Base-by-base conservation (phyloP, 169 alveolate species). In the Sarcocystis neurona region DNA sequence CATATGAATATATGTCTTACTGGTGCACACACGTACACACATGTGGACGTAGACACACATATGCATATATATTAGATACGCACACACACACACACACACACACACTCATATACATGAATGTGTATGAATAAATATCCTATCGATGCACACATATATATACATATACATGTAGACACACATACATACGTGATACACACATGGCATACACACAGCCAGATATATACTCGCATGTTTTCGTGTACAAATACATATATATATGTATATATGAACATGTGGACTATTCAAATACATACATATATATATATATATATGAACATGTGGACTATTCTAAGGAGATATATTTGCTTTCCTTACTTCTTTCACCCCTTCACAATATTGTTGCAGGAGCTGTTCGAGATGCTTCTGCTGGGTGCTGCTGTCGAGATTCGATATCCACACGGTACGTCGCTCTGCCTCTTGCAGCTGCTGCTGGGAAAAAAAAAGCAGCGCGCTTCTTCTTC, bases 361-460 rank as follows among this genome's bases (percentile, higher is more conserved):
- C 39, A 72, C 20, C 3, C 82, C 82, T 32, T n/a, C 34, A 30
- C 82, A 72, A 5, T 63, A 6, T n/a, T 48, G 2, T 53, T 72
- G 50, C 39, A 72, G 41, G 50, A 27, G 82, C 15, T 23, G 53
- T 0, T 18, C 58, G n/a, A 72, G 53, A 20, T 72, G 56, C 32
- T 72, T 34, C 27, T 72, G 56, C 34, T 48, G 5, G 37, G 41
- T 53, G 58, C 58, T 23, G 2, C 41, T 53, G 53, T 72, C 82
- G 34, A 72, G 82, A 37, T 72, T 72, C 39, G 82, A 72, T 2
- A 72, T 27, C 82, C 82, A 72, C 37, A 72, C 58, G 18, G 82
- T 72, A 30, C 27, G 53, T 0, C 27, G 18, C 27, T 72, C 82
- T 10, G 34, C 82, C 34, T 23, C 82, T 43, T 72, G 10, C 56